Evolutionary conservation across 805 yeast genomes (phyloP), one percentile per base, ranked within the genome.

Genomic region (Metschnikowia anglica): DNA sequence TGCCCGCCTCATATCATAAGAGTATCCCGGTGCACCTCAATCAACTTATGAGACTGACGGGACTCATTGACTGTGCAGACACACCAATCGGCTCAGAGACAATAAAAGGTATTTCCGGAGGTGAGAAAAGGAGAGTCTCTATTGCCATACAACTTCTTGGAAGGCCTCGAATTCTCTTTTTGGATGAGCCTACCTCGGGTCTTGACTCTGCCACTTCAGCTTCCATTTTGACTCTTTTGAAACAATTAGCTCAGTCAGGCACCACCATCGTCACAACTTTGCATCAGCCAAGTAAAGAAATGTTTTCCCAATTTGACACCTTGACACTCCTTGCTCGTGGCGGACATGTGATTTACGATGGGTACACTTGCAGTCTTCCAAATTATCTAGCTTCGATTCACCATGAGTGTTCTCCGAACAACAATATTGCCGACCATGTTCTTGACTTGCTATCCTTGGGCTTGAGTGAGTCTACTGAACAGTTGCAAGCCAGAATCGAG

Each of bases 101-200:
- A 16, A 55, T 60, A 3, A 70, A 70, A 40, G 75, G 75, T 0
- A 66, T 70, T 13, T 63, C 70, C 12, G 75, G 75, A 1, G 75
- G 62, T 43, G 96, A 88, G 58, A 86, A 85, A 58, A 73, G 96
- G 54, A 72, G 96, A 51, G 83, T 88, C 0, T 82, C 91, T 0
- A 86, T 88, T 60, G 91, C 90, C 2, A 76, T 86, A 33, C 95
- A 88, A 58, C 65, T 88, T 26, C 65, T 88, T 30, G 80, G 82
- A 45, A 80, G 80, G 43, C 91, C 95, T 0, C 80, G 80, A 43
- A 72, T 88, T 28, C 59, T 88, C 26, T 72, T 88, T 37, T 62
- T 88, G 18, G 96, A 88, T 62, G 96, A 88, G 56, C 96, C 96
- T 2, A 88, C 96, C 0, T 85, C 95, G 4, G 96, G 96, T 0